Evolutionary conservation across 2,329 filamentous ascomycete species (phyloP).

Genomic region (Pseudogymnoascus verrucosus): DNA sequence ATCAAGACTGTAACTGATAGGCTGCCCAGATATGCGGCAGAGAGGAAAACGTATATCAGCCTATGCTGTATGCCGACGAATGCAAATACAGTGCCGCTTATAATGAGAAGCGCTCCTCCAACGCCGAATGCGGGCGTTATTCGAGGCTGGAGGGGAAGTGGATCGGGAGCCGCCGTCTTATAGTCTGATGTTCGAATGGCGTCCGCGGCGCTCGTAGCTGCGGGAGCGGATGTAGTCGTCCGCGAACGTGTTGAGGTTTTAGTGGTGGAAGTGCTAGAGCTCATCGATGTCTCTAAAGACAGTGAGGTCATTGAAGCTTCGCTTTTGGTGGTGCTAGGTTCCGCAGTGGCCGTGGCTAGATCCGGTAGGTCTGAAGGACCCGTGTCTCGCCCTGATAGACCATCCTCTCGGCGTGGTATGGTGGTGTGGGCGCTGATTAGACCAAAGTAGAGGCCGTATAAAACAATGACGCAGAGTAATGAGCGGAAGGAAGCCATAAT

Average conservation of each 20-base stretch:
- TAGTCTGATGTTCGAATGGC: conserved; percentile 2
- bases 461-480: background rate
- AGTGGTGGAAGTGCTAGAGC: background rate
- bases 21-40: conserved; percentile 63
- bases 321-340: conserved; percentile 8
- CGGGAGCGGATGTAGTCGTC: background rate
- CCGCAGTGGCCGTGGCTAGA: background rate
- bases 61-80: conserved; percentile 77
- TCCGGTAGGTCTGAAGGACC: conserved; percentile 1
- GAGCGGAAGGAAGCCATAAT: conserved; percentile 8
- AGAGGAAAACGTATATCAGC: conserved; percentile 73
- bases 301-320: conserved; percentile 4
- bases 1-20: conserved; percentile 75
- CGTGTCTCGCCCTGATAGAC: conserved; percentile 5
- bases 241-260: conserved; percentile 1
- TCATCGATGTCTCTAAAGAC: background rate
- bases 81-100: conserved; percentile 61
- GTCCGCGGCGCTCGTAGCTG: background rate
- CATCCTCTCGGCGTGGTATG: background rate
- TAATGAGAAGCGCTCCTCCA: conserved; percentile 66
- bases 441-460: conserved; percentile 7
- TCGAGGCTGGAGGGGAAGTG: conserved; percentile 62
- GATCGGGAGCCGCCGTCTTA: conserved; percentile 7
- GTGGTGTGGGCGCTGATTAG: background rate
- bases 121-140: conserved; percentile 78